Base-by-base conservation (phyloP, 1,139 yeast genomes). In the Taphrina communis region DNA sequence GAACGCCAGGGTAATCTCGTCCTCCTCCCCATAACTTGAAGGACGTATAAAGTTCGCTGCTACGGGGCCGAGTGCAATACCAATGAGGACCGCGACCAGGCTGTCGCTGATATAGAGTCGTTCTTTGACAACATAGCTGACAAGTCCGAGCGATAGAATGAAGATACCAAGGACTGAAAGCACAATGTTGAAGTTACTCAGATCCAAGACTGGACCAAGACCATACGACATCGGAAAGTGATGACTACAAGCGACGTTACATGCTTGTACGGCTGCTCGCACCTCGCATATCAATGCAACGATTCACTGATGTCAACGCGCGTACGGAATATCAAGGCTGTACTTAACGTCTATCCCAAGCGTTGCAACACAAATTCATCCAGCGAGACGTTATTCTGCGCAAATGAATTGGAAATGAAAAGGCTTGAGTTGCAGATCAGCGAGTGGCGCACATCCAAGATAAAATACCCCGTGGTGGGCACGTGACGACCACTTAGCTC, bases 161-260 rank as follows among this genome's bases (percentile, higher is more conserved):
- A 77, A 76, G 17, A 76, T 77, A n/a, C 79, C 79, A 12, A 76
- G 70, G 36, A 75, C 71, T 0, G 79, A 74, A 38, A 73, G 70
- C n/a, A 73, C 74, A 25, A 75, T 69, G 70, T 77, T 77, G 72
- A 77, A 75, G 70, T 74, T 72, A 59, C 66, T 70, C 17, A 59
- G 17, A 48, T 80, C 72, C 72, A 78, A 38, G 11, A 14, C 48
- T 9, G 69, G 69, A 4, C 59, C 66, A 3, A 62, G 52, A 8
- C 48, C 48, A n/a, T 44, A 44, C 19, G 48, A 44, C 48, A 44
- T 44, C 14, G 14, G 6, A 2, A 2, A 39, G 2, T 39, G 42
- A 39, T 39, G 42, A 39, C 42, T 14, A 1, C 42, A 6, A 9
- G 42, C 11, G 6, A 6, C 6, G 42, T 39, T 14, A 2, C 2